phyloP scores from a whole-genome alignment of 179 eudicot genomes.

The Drosera spatulata region DNA sequence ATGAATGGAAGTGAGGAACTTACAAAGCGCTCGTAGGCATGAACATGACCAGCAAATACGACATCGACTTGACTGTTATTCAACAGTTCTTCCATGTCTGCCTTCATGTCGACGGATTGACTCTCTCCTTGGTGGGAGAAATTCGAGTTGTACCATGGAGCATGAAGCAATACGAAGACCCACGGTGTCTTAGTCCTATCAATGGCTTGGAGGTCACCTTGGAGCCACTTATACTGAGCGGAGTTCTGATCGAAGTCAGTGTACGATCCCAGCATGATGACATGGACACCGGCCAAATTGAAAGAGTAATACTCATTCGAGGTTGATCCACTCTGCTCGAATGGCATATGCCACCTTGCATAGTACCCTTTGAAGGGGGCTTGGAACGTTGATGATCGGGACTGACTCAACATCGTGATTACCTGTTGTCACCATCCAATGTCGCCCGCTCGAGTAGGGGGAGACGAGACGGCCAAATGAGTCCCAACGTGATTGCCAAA shows the following conservation, averaged over 20 bases:
- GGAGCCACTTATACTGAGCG: slow-evolving; percentile 7
- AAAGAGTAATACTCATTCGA: slow-evolving; percentile 9
- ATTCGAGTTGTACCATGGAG: slow-evolving; percentile 9
- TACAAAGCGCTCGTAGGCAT: slow-evolving; percentile 11
- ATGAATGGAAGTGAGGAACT: not conserved
- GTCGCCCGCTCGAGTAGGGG: slow-evolving; percentile 45
- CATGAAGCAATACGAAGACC: slow-evolving; percentile 4
- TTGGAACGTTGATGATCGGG: not conserved
- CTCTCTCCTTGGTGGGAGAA: slow-evolving; percentile 9
- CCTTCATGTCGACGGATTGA: slow-evolving; percentile 3
- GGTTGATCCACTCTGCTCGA: slow-evolving; percentile 4
- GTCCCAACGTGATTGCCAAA: slow-evolving; percentile 37
- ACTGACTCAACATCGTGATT: slow-evolving; percentile 45
- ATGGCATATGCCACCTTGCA: slow-evolving; percentile 6
- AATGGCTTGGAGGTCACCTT: not conserved
- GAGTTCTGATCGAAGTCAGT: slow-evolving; percentile 3
- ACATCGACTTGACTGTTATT: slow-evolving; percentile 1
- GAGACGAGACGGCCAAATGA: slow-evolving; percentile 44
- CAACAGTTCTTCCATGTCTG: slow-evolving; percentile 4
- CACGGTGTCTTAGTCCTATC: slow-evolving; percentile 3
- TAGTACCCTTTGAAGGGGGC: slow-evolving; percentile 23
- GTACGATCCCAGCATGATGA: slow-evolving; percentile 6
- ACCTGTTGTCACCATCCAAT: slow-evolving; percentile 62
- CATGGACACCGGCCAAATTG: slow-evolving; percentile 5
- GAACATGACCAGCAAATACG: slow-evolving; percentile 10